Conservation (phyloP, 768 basidiomycete species). For the Rhodotorula toruloides region DNA sequence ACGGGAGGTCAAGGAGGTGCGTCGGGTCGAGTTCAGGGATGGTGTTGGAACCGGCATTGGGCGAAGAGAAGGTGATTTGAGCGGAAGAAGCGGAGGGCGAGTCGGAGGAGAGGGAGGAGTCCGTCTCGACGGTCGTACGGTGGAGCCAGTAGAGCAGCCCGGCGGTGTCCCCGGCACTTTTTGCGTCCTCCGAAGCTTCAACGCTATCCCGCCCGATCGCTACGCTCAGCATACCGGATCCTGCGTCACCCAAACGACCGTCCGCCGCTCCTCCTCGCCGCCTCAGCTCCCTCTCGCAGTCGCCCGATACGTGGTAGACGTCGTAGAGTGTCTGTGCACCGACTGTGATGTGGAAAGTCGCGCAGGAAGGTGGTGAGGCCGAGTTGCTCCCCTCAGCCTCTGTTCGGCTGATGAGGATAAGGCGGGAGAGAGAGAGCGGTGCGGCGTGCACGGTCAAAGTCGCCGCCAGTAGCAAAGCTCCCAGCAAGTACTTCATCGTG, state of each 20-base stretch:
- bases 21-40: too few species aligned
- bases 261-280: too few species aligned
- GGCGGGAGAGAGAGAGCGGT: too few species aligned
- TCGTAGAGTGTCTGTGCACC: background rate
- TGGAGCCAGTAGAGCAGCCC: conserved; percentile 18
- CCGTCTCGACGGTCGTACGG: background rate
- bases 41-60: background rate
- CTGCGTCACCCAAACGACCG: too few species aligned
- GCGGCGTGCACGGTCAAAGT: too few species aligned
- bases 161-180: background rate
- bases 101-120: background rate
- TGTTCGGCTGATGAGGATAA: background rate
- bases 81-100: background rate
- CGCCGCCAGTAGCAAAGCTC: too few species aligned
- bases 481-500: too few species aligned
- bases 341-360: background rate
- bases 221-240: too few species aligned
- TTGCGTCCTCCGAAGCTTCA: background rate
- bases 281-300: too few species aligned
- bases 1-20: background rate
- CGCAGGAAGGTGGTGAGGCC: background rate
- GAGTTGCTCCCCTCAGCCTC: too few species aligned
- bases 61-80: conserved; percentile 6
- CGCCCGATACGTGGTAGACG: conserved; percentile 11
- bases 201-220: too few species aligned